phyloP scores from a whole-genome alignment of 371 early-diverging fungal genomes.

The Mucor mucedo region DNA sequence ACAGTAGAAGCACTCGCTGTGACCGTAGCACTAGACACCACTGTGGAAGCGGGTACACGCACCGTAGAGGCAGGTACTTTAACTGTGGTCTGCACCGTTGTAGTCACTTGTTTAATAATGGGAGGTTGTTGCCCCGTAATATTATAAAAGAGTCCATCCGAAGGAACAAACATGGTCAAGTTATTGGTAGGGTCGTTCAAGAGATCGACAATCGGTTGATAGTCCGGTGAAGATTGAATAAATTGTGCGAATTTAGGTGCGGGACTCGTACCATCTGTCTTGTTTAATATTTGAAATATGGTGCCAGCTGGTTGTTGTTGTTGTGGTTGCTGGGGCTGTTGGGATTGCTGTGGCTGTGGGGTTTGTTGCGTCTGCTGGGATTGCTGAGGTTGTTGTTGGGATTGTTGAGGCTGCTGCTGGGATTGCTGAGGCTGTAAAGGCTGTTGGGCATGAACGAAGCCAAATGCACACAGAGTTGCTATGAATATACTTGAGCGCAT shows the following conservation, averaged over 20 bases:
- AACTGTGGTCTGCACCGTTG: background rate
- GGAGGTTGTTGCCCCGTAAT: slow-evolving; percentile 4
- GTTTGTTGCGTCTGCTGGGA: background rate
- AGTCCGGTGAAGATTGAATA: slow-evolving; percentile 34
- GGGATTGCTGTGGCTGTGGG: slow-evolving; percentile 3
- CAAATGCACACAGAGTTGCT: background rate
- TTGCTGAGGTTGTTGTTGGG: no score
- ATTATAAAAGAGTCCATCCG: slow-evolving; percentile 27
- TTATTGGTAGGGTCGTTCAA: slow-evolving; percentile 30
- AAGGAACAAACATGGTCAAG: slow-evolving; percentile 41
- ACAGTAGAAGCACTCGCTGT: background rate
- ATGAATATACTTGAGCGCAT: background rate
- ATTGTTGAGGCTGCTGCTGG: no score
- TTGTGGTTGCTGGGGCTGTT: background rate
- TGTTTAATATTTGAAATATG: slow-evolving; percentile 35
- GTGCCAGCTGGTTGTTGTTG: slow-evolving; percentile 6
- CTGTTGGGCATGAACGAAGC: background rate
- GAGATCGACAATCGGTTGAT: slow-evolving; percentile 31
- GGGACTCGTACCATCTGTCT: slow-evolving; percentile 35
- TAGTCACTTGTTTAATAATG: background rate
- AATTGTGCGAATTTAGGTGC: slow-evolving; percentile 33
- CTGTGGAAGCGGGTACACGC: background rate
- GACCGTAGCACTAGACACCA: background rate
- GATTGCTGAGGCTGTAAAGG: background rate
- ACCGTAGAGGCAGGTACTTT: background rate